Base-by-base conservation (phyloP, 1,284 basidiomycete species). In the Cutaneotrichosporon sp. region DNA sequence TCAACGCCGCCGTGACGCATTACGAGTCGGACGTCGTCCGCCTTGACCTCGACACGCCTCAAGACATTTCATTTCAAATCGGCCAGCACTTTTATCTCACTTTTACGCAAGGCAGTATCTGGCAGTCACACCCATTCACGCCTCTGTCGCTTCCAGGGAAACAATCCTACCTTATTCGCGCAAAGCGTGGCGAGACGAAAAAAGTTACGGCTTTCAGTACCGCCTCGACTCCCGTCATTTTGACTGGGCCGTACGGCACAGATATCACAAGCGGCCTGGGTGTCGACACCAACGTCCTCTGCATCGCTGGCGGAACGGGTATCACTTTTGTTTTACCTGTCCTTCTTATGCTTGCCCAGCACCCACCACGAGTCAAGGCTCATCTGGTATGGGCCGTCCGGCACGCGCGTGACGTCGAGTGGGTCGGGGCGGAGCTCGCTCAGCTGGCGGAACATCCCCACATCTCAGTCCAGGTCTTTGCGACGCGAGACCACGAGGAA, bases 81-180 rank as follows among this genome's bases (percentile, higher is more conserved):
- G 66, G 66, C 10, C 66, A 68, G 56, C 66, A 68, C 52, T 68
- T 60, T 51, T 68, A 58, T 58, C 54, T 66, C 40, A 64, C 60
- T 17, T 68, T 68, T 47, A 38, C 59, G 15, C 40, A 59, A n/a
- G 52, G 52, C 4, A 54, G 58, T 23, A 60, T 66, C 46, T 68
- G 66, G 66, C 66, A 68, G 50, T 62, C 61, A 1, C 66, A 68
- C 50, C 66, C 66, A 1, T 68, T 68, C 54, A 68, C 66, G 4
- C 66, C 66, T 1, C 52, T 66, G n/a, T 61, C 59, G 15, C 38
- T 62, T 15, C 60, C 62, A 8, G 63, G 58, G 10, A 36, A 36
- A 7, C 63, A 65, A 10, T 47, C 54, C 0, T 68, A 64, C 51
- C 23, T 68, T 46, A 44, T 68, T 49, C 62, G 65, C 23, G 62